Conservation (phyloP, 2,329 filamentous ascomycete species). For the Acarospora socialis region DNA sequence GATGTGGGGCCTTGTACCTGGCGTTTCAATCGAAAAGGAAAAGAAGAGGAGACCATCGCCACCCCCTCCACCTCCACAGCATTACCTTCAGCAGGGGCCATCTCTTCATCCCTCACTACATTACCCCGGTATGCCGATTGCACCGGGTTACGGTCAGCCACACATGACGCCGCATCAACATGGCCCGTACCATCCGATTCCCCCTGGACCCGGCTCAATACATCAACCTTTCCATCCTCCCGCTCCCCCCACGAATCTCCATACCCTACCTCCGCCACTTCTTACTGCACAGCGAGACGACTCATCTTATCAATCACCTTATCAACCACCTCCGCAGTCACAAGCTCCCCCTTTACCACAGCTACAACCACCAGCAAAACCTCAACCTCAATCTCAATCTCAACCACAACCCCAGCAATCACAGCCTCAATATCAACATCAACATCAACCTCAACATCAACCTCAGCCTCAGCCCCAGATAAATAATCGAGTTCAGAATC, state of each 20-base stretch:
- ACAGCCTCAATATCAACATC: slow-evolving; percentile 1
- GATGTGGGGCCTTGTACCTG: slow-evolving; percentile 47
- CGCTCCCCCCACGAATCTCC: slow-evolving; percentile 5
- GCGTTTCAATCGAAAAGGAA: slow-evolving; percentile 45
- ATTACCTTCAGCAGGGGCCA: slow-evolving; percentile 5
- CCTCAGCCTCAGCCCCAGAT: too few relatives aligned
- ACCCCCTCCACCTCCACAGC: slow-evolving; percentile 20
- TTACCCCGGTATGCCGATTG: slow-evolving; percentile 4
- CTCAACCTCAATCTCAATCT: slow-evolving; percentile 4
- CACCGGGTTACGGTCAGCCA: slow-evolving; percentile 7
- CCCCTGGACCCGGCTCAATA: neutral
- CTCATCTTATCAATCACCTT: slow-evolving; percentile 12
- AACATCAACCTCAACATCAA: neutral
- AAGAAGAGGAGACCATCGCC: slow-evolving; percentile 37
- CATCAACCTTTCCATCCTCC: neutral
- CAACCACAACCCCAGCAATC: slow-evolving; percentile 2
- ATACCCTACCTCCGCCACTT: slow-evolving; percentile 5
- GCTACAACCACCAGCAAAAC: neutral
- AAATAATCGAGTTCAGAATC: too few relatives aligned
- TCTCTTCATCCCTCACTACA: neutral
- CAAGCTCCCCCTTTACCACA: neutral
- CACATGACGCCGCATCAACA: slow-evolving; percentile 7
- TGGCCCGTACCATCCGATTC: slow-evolving; percentile 5
- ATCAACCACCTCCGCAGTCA: slow-evolving; percentile 8
- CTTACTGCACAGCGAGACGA: slow-evolving; percentile 7